phyloP scores from a whole-genome alignment of 441 rosid genomes.

The Erodium trifolium region DNA sequence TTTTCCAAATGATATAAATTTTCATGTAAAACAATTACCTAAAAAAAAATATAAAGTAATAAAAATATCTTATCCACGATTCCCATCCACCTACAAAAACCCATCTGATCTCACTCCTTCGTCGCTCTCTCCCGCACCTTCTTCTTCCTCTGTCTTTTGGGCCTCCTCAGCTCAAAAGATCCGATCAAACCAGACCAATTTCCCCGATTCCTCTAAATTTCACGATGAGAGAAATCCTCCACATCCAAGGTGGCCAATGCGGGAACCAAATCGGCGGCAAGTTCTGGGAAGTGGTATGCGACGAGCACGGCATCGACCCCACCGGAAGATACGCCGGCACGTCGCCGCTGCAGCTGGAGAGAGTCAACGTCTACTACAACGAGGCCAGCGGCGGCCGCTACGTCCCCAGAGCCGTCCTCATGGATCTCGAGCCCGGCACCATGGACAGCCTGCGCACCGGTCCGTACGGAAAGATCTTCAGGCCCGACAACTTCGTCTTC shows the following conservation, averaged over 20 bases:
- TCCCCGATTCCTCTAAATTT: too few species aligned
- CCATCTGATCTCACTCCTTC: too few species aligned
- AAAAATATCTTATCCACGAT: too few species aligned
- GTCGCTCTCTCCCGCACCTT: too few species aligned
- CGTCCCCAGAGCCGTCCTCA: constrained; percentile 48
- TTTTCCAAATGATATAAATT: too few species aligned
- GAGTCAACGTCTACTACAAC: constrained; percentile 48
- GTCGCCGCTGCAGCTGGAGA: constrained; percentile 43
- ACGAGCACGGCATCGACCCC: constrained; percentile 51
- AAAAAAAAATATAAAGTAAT: too few species aligned
- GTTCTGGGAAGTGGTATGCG: constrained; percentile 59
- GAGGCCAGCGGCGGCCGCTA: constrained; percentile 52
- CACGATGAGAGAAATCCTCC: constrained; percentile 49
- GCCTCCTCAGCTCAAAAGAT: too few species aligned
- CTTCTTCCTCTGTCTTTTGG: too few species aligned
- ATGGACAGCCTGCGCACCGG: constrained; percentile 52
- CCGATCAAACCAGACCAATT: too few species aligned
- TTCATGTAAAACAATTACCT: too few species aligned
- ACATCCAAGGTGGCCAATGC: constrained; percentile 48
- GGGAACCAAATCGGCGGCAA: constrained; percentile 53
- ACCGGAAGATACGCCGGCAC: constrained; percentile 45
- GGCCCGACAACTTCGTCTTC: constrained; percentile 49
- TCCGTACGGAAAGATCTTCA: constrained; percentile 43
- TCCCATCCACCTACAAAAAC: too few species aligned
- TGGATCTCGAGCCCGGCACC: constrained; percentile 52